Base-by-base conservation (phyloP, 257 asterid species). In the Eustoma russellianum region DNA sequence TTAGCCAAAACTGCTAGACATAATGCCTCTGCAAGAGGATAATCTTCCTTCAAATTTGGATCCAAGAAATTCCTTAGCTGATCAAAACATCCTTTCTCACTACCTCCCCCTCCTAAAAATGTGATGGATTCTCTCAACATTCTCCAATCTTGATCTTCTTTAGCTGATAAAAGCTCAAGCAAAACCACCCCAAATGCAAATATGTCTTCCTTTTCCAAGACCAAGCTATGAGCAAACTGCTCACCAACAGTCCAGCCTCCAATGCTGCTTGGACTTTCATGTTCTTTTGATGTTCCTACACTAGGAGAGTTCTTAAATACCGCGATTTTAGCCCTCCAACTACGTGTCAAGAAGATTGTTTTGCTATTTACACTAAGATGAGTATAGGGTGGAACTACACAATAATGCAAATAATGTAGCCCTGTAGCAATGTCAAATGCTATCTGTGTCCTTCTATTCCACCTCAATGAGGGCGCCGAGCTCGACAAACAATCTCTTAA, bases 1-100 rank as follows among this genome's bases (percentile, higher is more conserved):
- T 82, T 79, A 19, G 86, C 96, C n/a, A 87, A 68, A 16, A 87
- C 88, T 9, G 83, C 83, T 17, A 87, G 61, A 55, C 94, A 87
- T 53, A 87, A 53, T 0, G 94, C 94, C 75, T 81, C 96, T 0
- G 92, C 86, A 3, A 86, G 34, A 5, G 92, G 86, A 57, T 86
- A 86, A 68, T 83, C 88, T 47, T 76, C 88, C 61, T 66, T 83
- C 59, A 86, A 18, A 48, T 73, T 43, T 52, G 81, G n/a, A 74
- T 87, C 96, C 59, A 83, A 70, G 13, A 81, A 81, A 17, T 33
- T 69, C 70, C 79, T 86, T 60, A 83, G 60, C 48, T 75, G 82
- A 67, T 81, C 87, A 61, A 83, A 87, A 55, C 92, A 87, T 0
- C 91, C 80, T 14, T 82, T 46, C 77, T 86, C 9, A 7, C 43